These are phyloP conservation scores for Aspergillus bridgeri DNA, from an alignment of 495 filamentous ascomycete species.

Conservation along the genomic window DNA sequence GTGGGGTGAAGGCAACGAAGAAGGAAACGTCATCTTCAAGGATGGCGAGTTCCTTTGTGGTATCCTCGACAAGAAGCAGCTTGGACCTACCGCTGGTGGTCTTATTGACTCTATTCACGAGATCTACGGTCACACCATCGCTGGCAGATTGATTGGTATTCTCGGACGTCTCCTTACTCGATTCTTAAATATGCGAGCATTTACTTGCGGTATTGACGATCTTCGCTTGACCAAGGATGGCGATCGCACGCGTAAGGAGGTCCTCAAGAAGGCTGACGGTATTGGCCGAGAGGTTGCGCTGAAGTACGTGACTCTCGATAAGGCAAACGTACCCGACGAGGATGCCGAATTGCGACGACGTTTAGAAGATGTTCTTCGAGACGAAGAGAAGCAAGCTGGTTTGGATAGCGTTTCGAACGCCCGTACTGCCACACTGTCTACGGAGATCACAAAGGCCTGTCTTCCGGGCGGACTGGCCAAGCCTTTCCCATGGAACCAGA, in stretches of 20 bases:
- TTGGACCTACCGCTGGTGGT: slow-evolving; percentile 83
- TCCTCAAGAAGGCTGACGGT: slow-evolving; percentile 61
- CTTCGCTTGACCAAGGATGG: slow-evolving; percentile 79
- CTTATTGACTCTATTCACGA: slow-evolving; percentile 92
- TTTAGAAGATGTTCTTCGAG: slow-evolving; percentile 84
- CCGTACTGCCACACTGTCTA: slow-evolving; percentile 67
- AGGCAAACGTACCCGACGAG: slow-evolving; percentile 51
- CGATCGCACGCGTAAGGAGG: slow-evolving; percentile 65
- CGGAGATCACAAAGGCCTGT: slow-evolving; percentile 71
- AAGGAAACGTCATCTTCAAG: slow-evolving; percentile 77
- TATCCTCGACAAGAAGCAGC: slow-evolving; percentile 93
- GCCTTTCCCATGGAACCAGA: slow-evolving; percentile 93
- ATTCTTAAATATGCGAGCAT: slow-evolving; percentile 87
- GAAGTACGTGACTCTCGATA: slow-evolving; percentile 86
- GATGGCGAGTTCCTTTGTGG: slow-evolving; percentile 85
- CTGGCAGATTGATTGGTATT: slow-evolving; percentile 82
- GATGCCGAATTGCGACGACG: slow-evolving; percentile 69
- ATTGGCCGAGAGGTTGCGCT: slow-evolving; percentile 80
- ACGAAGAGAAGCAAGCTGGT: slow-evolving; percentile 83
- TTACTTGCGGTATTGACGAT: slow-evolving; percentile 97
- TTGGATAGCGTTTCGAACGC: slow-evolving; percentile 82
- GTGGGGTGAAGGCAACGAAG: slow-evolving; percentile 71
- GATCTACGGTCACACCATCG: slow-evolving; percentile 80
- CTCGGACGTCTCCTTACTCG: slow-evolving; percentile 86
- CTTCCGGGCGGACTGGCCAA: slow-evolving; percentile 82